Base-by-base conservation (phyloP, 768 basidiomycete genomes). In the Suillus placidus region DNA sequence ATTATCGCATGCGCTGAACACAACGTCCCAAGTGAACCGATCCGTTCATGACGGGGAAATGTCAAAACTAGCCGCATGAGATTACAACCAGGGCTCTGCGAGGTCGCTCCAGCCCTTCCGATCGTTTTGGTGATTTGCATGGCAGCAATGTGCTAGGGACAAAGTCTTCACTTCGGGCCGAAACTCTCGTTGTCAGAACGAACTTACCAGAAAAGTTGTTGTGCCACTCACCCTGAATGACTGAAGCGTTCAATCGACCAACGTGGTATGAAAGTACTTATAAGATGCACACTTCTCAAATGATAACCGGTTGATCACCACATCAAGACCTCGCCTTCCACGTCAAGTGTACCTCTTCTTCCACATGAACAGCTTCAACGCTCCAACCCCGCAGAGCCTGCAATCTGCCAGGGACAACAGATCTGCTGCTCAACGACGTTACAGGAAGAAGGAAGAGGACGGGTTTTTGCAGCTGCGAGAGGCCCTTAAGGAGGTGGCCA, bases 361-460 rank as follows among this genome's bases (percentile, higher is more conserved):
- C 32, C 26, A 30, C 12, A 60, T 60, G 58, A 20, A 13, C 18
- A 6, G 1, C 26, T 30, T 51, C 49, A 16, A 51, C 40, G 7
- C 18, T 30, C 26, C 10, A 18, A 42, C 6, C 10, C 3, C 26
- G 18, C 58, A 60, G 16, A 60, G 10, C 18, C 40, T 26, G 26
- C 58, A 30, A 18, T 30, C 58, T 12, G 38, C 18, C 12, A 60
- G 30, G n/a, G 38, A 30, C 5, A 42, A 42, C 40, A 60, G 30
- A 60, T 30, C 26, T 13, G 58, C 58, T 42, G 58, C 58, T 40
- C 58, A 60, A 13, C 38, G 38, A 1, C 58, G 58, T 30, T 60
- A 60, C 58, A 60, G 58, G 18, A 60, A 60, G 58, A 60, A 60
- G 18, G 58, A 60, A 20, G 58, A 40, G 18, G 18, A 60, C 6